These are phyloP conservation scores for Gossypium gossypioides DNA, from an alignment of 441 rosid species.

Conservation along the genomic window DNA sequence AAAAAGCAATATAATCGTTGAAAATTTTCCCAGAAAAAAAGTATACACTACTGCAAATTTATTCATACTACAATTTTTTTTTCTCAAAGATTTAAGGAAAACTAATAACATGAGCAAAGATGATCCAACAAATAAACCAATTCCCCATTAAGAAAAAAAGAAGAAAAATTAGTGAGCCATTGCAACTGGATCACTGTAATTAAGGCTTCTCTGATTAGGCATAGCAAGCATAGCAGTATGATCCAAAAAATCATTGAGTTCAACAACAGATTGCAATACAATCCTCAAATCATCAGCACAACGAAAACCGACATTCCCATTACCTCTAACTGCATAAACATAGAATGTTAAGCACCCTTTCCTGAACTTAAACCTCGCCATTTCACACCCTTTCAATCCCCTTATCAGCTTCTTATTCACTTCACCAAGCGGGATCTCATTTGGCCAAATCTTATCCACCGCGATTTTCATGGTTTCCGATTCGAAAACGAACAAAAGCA, in stretches of 20 bases:
- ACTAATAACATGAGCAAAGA: background rate
- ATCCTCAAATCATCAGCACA: conserved; percentile 65
- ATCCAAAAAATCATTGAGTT: conserved; percentile 87
- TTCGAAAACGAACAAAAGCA: conserved; percentile 66
- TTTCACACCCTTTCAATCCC: conserved; percentile 52
- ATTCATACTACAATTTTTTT: background rate
- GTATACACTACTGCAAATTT: background rate
- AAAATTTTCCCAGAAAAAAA: background rate
- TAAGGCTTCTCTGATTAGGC: conserved; percentile 80
- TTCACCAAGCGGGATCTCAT: conserved; percentile 75
- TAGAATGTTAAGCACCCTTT: conserved; percentile 90
- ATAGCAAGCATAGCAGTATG: conserved; percentile 86
- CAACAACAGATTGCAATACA: conserved; percentile 70
- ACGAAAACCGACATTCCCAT: conserved; percentile 47
- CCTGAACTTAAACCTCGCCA: conserved; percentile 88
- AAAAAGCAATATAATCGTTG: background rate
- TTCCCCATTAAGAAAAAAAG: background rate
- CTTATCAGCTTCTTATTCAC: conserved; percentile 77
- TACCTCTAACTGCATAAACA: conserved; percentile 64
- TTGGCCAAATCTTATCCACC: conserved; percentile 59
- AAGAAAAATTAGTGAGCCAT: conserved; percentile 52
- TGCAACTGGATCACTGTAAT: conserved; percentile 42
- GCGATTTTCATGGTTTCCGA: conserved; percentile 54
- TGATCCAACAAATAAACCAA: conserved; percentile 9
- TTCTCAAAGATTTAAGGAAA: background rate